A percentile compares a stretch with the other conserved stretches of the same genome.
Evolutionary conservation across 176 grass and related monocot species (phyloP).

Genomic region (Bonia amplexicaulis): DNA sequence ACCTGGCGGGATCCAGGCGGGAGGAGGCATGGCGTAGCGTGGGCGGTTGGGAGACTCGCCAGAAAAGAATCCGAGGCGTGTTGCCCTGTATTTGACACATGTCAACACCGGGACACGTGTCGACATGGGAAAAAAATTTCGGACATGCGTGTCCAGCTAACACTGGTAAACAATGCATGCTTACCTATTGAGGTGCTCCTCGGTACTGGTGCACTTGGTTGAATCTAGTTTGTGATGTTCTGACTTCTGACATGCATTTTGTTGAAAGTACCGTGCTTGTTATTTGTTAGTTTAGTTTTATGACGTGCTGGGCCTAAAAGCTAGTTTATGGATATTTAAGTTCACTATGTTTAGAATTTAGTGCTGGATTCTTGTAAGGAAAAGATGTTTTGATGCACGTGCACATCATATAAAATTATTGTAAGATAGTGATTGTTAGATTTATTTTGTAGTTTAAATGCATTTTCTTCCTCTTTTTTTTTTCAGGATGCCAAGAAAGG

Average conservation of each 20-base stretch:
- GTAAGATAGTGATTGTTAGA: background rate
- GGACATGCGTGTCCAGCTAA: too few species aligned
- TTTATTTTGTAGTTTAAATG: background rate
- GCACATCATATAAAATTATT: background rate
- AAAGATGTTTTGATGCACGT: background rate
- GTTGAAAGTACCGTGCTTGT: background rate
- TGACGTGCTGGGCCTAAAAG: background rate
- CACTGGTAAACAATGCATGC: background rate
- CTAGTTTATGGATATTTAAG: constrained; percentile 6
- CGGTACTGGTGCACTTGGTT: background rate
- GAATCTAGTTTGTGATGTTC: background rate
- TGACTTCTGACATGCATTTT: background rate
- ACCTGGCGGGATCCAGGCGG: too few species aligned
- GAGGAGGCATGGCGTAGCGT: too few species aligned
- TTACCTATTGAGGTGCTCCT: background rate
- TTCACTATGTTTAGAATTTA: background rate
- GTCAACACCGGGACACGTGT: too few species aligned
- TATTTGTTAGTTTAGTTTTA: background rate
- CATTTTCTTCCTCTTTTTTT: constrained; percentile 26
- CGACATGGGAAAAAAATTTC: too few species aligned
- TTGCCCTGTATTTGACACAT: too few species aligned
- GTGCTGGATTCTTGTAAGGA: background rate
- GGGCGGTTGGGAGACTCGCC: too few species aligned
- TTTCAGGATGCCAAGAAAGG: constrained; percentile 83
- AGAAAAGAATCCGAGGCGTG: too few species aligned